Conservation (phyloP, 176 grass and related monocot genomes). For the Cymbopogon citratus region DNA sequence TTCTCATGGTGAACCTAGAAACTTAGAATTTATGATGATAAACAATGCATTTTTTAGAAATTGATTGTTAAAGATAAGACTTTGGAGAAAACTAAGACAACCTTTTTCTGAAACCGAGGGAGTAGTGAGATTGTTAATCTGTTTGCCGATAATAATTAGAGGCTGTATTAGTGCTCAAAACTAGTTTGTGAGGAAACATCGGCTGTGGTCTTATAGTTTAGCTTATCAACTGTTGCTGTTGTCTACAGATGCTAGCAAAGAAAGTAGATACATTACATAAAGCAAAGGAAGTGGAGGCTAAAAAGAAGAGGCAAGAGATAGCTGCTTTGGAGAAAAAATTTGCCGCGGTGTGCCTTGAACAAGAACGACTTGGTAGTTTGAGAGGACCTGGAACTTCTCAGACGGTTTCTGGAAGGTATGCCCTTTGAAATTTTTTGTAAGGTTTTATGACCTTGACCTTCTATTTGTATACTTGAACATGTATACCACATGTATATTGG, state of each 20-base stretch:
- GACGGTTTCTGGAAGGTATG: slow-evolving; percentile 56
- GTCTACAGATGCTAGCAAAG: slow-evolving; percentile 72
- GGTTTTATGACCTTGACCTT: neutral
- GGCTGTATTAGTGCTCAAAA: neutral
- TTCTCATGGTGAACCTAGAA: neutral
- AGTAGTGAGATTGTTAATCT: neutral
- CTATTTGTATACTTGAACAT: neutral
- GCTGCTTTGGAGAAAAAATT: slow-evolving; percentile 87
- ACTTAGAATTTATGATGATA: neutral
- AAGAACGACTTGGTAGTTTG: slow-evolving; percentile 65
- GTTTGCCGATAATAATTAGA: neutral
- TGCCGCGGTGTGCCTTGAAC: slow-evolving; percentile 65
- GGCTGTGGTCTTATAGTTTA: neutral
- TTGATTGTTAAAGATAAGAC: neutral
- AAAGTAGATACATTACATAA: slow-evolving; percentile 91
- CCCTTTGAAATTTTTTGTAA: neutral
- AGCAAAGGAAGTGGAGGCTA: slow-evolving; percentile 95
- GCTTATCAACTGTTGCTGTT: neutral
- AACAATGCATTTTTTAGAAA: neutral
- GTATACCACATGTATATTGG: neutral
- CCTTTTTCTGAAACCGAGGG: neutral
- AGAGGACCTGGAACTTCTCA: slow-evolving; percentile 67
- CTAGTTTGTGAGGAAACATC: neutral
- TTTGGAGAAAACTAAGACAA: neutral
- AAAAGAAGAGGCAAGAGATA: slow-evolving; percentile 93